A percentile compares a stretch with the other conserved stretches of the same genome.
phyloP scores from a whole-genome alignment of 805 yeast genomes.

The Metschnikowia cerradonensis region DNA sequence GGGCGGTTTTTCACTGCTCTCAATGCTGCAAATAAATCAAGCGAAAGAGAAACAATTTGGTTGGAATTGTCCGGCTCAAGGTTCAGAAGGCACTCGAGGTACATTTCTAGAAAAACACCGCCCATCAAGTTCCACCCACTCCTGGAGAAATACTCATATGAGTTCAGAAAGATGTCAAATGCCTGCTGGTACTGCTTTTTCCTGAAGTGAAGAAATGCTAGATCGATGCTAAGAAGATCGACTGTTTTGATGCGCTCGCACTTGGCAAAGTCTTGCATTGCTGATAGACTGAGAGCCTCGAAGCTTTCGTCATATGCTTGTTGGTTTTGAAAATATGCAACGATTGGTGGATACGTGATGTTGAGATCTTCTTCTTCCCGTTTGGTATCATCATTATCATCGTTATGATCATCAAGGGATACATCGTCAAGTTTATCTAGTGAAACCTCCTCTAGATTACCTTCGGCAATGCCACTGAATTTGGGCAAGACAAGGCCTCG shows the following conservation, averaged over 20 bases:
- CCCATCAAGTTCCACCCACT: constrained; percentile 79
- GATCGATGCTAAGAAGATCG: constrained; percentile 71
- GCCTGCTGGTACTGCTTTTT: constrained; percentile 56
- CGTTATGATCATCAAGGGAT: constrained; percentile 1
- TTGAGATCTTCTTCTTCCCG: not conserved
- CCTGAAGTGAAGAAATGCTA: constrained; percentile 67
- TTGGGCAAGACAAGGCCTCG: constrained; percentile 10
- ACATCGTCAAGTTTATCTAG: constrained; percentile 12
- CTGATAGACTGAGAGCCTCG: constrained; percentile 50
- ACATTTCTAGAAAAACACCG: constrained; percentile 57
- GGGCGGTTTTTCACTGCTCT: constrained; percentile 11
- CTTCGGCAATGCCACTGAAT: not conserved
- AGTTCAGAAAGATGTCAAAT: constrained; percentile 56
- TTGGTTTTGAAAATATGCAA: constrained; percentile 14
- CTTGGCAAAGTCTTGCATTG: constrained; percentile 48
- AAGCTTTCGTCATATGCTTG: constrained; percentile 30
- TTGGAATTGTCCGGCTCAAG: constrained; percentile 20
- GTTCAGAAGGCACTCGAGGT: constrained; percentile 62
- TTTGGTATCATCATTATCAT: not conserved
- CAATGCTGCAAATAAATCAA: constrained; percentile 37
- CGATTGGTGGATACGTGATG: constrained; percentile 17
- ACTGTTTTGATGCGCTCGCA: constrained; percentile 60
- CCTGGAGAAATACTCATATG: constrained; percentile 62
- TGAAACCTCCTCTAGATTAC: constrained; percentile 12
- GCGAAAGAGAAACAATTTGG: constrained; percentile 36